Evolutionary conservation across 371 early-diverging fungal genomes (phyloP).

Genomic region (Syncephalastrum monosporum): DNA sequence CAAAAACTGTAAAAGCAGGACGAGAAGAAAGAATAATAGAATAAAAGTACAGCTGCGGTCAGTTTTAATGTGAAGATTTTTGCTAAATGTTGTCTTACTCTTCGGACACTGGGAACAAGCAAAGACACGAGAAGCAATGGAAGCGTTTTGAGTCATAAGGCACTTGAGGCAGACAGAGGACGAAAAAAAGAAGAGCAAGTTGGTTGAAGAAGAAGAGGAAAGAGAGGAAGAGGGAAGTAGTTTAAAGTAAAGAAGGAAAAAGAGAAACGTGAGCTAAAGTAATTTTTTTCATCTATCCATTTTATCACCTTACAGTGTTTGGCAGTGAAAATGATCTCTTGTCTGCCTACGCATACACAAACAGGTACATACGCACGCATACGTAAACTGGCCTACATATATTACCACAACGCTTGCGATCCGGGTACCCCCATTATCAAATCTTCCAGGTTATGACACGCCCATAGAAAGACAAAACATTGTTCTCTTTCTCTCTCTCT

Average conservation of each 20-base stretch:
- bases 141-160: slow-evolving; percentile 14
- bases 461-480: not conserved
- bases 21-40: slow-evolving; percentile 9
- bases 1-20: slow-evolving; percentile 32
- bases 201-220: slow-evolving; percentile 13
- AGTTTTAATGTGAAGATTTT: not conserved
- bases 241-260: slow-evolving; percentile 7
- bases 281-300: slow-evolving; percentile 40
- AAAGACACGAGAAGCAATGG: slow-evolving; percentile 26
- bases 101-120: slow-evolving; percentile 51
- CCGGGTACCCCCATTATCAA: not conserved
- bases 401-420: slow-evolving; percentile 7
- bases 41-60: slow-evolving; percentile 1
- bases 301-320: slow-evolving; percentile 13
- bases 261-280: slow-evolving; percentile 20
- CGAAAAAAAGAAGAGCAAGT: slow-evolving; percentile 13
- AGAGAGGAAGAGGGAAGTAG: slow-evolving; percentile 19
- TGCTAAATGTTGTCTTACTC: slow-evolving; percentile 21
- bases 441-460: not conserved
- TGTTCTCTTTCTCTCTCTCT: not conserved
- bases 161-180: slow-evolving; percentile 14
- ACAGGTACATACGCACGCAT: slow-evolving; percentile 4
- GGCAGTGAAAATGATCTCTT: slow-evolving; percentile 8
- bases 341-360: slow-evolving; percentile 8
- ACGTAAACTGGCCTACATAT: slow-evolving; percentile 14